Evolutionary conservation across 2,329 filamentous ascomycete genomes (phyloP).

Genomic region (Trichoderma oligosporum): DNA sequence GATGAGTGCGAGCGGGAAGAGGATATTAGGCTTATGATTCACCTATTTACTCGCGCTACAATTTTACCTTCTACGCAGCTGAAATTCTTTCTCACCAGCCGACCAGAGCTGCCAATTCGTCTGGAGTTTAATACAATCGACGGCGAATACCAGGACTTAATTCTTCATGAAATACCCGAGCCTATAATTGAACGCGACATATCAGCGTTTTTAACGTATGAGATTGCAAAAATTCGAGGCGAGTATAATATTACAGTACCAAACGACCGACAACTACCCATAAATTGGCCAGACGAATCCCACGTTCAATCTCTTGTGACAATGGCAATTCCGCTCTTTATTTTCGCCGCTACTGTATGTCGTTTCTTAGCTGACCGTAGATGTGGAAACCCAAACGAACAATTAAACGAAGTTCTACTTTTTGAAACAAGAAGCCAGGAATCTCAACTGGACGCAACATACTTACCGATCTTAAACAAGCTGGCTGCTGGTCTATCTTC

Average conservation of each 20-base stretch:
- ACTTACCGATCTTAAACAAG: neutral
- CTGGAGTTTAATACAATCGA: constrained; percentile 32
- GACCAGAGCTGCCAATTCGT: constrained; percentile 38
- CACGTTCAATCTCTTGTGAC: constrained; percentile 21
- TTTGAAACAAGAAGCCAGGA: neutral
- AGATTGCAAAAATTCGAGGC: neutral
- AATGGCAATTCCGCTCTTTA: constrained; percentile 35
- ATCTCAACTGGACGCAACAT: neutral
- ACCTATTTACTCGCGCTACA: neutral
- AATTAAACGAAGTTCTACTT: neutral
- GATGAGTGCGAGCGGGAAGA: neutral
- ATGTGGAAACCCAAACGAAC: neutral
- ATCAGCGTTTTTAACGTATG: neutral
- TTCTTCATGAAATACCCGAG: neutral
- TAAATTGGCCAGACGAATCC: constrained; percentile 9
- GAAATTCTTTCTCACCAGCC: constrained; percentile 40
- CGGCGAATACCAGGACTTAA: constrained; percentile 7
- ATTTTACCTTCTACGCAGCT: constrained; percentile 13
- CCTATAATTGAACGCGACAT: neutral
- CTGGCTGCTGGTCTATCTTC: neutral
- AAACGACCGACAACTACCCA: neutral
- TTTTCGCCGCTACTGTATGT: constrained; percentile 34
- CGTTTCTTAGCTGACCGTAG: constrained; percentile 27
- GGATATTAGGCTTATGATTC: neutral
- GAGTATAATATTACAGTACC: neutral